Evolutionary conservation across 257 asterid species (phyloP).

Genomic region (Fraxinus cuspidata): DNA sequence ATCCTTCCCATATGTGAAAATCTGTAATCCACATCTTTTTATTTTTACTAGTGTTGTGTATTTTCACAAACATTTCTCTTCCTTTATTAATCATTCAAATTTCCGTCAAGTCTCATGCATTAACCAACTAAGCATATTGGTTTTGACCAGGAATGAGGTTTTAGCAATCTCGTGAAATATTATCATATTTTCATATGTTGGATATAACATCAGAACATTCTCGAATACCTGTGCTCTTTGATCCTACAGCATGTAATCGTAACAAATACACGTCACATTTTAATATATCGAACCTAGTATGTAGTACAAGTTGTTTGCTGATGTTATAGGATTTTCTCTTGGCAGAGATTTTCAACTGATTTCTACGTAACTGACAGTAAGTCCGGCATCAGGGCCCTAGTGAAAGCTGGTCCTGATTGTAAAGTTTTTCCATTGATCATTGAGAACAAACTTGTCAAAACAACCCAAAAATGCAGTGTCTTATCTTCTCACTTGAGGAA

Average conservation of each 20-base stretch:
- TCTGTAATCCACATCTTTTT: background rate
- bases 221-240: background rate
- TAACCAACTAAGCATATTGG: too few relatives aligned
- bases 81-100: background rate
- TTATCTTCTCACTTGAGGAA: slow-evolving; percentile 39
- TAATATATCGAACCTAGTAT: background rate
- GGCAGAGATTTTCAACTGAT: slow-evolving; percentile 45
- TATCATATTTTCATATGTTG: background rate
- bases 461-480: slow-evolving; percentile 31
- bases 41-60: background rate
- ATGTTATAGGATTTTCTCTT: slow-evolving; percentile 8
- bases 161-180: background rate
- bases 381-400: slow-evolving; percentile 39
- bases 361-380: slow-evolving; percentile 42
- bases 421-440: slow-evolving; percentile 34
- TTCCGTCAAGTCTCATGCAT: too few relatives aligned
- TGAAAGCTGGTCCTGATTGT: slow-evolving; percentile 42
- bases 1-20: background rate
- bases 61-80: too few relatives aligned
- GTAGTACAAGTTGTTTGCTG: background rate
- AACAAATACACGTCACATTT: background rate
- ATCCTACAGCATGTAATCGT: background rate
- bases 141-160: too few relatives aligned
- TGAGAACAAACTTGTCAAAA: slow-evolving; percentile 42
- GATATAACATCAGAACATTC: background rate